Conservation (phyloP, 1,139 yeast genomes). For the Taiozyma sp. region DNA sequence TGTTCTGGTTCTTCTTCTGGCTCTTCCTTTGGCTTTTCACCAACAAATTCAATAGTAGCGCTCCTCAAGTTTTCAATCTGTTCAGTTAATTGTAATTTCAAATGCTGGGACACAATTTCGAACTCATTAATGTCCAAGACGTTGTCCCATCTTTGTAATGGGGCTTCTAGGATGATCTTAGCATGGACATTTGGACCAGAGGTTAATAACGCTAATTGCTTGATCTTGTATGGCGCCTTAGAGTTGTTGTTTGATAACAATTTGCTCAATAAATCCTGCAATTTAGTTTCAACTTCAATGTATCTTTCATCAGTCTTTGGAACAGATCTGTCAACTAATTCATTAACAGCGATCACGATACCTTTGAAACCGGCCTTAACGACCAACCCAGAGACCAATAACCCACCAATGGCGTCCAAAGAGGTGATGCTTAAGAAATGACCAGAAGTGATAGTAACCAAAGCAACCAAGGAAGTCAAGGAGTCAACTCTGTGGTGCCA, state of each 20-base stretch:
- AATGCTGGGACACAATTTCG: conserved; percentile 37
- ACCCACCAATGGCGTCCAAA: conserved; percentile 90
- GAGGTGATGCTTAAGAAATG: conserved; percentile 72
- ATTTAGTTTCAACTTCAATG: conserved; percentile 32
- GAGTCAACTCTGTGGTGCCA: conserved; percentile 99
- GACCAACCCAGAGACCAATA: conserved; percentile 75
- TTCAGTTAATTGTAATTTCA: conserved; percentile 20
- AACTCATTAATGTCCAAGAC: conserved; percentile 40
- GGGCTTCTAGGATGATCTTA: conserved; percentile 36
- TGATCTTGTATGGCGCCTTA: conserved; percentile 35
- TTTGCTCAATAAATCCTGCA: conserved; percentile 31
- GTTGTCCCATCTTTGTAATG: conserved; percentile 38
- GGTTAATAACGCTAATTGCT: conserved; percentile 51
- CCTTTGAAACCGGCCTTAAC: conserved; percentile 84
- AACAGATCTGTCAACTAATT: conserved; percentile 63
- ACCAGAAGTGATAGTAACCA: conserved; percentile 84
- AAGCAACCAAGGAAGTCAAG: conserved; percentile 85
- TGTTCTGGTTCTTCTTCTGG: conserved; percentile 13
- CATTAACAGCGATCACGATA: conserved; percentile 62
- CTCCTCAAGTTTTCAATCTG: conserved; percentile 29
- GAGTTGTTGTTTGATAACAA: conserved; percentile 32
- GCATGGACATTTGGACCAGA: conserved; percentile 67
- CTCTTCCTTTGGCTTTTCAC: conserved; percentile 25
- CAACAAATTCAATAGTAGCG: conserved; percentile 30
- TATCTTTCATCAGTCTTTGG: conserved; percentile 37